Percentiles rank a stretch among this genome's conserved stretches.
These are phyloP conservation scores for Polysphondylium violaceum DNA, from an alignment of 78 protist species.

Conservation along the genomic window DNA sequence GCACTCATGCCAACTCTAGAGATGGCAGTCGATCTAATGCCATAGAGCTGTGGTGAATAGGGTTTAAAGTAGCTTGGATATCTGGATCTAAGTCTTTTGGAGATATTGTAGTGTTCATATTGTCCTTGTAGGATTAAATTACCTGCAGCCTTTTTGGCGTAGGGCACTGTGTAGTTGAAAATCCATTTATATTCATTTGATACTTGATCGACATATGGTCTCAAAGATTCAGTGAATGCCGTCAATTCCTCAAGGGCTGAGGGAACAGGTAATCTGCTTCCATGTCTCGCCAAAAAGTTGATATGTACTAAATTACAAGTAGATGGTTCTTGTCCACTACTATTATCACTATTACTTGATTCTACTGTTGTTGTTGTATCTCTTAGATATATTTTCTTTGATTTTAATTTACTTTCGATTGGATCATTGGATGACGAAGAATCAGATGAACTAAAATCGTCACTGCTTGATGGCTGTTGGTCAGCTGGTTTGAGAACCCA, in stretches of 20 bases:
- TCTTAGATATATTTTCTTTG: too few species aligned
- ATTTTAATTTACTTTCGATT: not conserved
- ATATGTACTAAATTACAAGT: conserved; percentile 11
- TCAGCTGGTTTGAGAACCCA: not conserved
- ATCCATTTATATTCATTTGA: conserved; percentile 30
- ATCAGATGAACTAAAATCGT: not conserved
- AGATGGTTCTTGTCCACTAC: not conserved
- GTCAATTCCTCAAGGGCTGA: not conserved
- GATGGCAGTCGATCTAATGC: not conserved
- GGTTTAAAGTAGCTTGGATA: conserved; percentile 14
- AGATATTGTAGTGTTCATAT: conserved; percentile 53
- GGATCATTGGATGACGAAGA: not conserved
- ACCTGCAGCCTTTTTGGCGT: conserved; percentile 20
- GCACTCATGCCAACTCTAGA: conserved; percentile 53
- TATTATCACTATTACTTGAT: not conserved
- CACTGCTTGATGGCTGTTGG: not conserved
- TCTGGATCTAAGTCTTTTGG: conserved; percentile 8
- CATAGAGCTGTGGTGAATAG: conserved; percentile 27
- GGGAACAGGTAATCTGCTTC: conserved; percentile 29
- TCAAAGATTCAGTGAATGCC: not conserved
- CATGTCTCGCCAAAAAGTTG: conserved; percentile 58
- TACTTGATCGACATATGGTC: not conserved
- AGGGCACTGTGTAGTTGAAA: conserved; percentile 53
- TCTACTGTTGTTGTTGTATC: too few species aligned
- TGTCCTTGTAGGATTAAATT: conserved; percentile 43